Percentiles rank a stretch among this genome's conserved stretches.
phyloP scores from a whole-genome alignment of 345 rosid species.

The Laguncularia racemosa region DNA sequence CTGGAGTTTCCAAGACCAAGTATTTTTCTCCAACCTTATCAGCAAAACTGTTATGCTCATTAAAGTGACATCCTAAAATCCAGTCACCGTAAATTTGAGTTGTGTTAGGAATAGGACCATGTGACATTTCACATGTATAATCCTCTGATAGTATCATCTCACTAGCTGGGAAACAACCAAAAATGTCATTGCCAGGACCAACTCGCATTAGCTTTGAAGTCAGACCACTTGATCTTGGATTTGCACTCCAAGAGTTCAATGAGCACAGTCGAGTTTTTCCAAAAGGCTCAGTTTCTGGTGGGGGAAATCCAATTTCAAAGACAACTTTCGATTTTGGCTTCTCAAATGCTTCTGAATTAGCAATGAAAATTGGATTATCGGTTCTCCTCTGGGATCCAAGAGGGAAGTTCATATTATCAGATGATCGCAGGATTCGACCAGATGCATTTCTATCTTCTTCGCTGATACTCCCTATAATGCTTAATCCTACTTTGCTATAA shows the following conservation, averaged over 20 bases:
- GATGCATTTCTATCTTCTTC: constrained; percentile 25
- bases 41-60: constrained; percentile 18
- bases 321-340: constrained; percentile 43
- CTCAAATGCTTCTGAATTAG: constrained; percentile 19
- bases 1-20: constrained; percentile 6
- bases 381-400: constrained; percentile 57
- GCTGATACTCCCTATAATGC: constrained; percentile 65
- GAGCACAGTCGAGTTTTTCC: constrained; percentile 40
- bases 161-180: constrained; percentile 36
- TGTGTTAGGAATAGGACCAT: constrained; percentile 74
- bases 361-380: constrained; percentile 27
- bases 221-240: constrained; percentile 2
- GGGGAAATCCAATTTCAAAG: constrained; percentile 59
- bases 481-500: constrained; percentile 66
- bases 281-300: constrained; percentile 26
- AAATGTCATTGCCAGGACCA: constrained; percentile 18
- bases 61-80: constrained; percentile 49
- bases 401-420: constrained; percentile 46
- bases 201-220: constrained; percentile 14
- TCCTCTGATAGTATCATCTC: constrained; percentile 90
- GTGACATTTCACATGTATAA: constrained; percentile 75
- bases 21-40: constrained; percentile 14
- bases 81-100: constrained; percentile 79
- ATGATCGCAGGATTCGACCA: constrained; percentile 24
- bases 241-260: constrained; percentile 32